phyloP scores from a whole-genome alignment of 164 flowering plant genomes.

The Aristolochia californica region DNA sequence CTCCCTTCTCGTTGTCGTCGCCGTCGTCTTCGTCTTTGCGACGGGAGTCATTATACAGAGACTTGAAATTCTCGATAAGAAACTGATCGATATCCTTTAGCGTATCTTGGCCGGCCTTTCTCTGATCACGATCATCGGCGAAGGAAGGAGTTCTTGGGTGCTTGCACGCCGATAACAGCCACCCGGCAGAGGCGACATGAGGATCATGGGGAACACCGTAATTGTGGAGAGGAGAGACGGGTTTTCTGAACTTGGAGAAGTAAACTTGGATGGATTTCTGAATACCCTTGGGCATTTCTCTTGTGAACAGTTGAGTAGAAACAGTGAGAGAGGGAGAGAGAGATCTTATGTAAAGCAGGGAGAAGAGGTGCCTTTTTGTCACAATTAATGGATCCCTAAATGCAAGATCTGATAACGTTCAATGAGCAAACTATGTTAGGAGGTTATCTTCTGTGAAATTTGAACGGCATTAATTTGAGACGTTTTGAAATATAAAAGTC shows the following conservation, averaged over 20 bases:
- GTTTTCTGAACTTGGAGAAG: conserved; percentile 45
- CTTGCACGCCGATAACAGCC: conserved; percentile 47
- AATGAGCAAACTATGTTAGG: too few relatives aligned
- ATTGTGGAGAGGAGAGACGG: conserved; percentile 9
- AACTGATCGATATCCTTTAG: conserved; percentile 56
- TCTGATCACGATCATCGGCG: conserved; percentile 18
- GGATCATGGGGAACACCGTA: conserved; percentile 3
- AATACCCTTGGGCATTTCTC: conserved; percentile 19
- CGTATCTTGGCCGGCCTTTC: conserved; percentile 12
- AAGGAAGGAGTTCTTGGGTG: conserved; percentile 56
- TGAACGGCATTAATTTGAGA: too few relatives aligned
- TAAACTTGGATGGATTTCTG: conserved; percentile 41
- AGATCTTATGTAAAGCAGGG: background rate
- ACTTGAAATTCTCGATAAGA: conserved; percentile 57
- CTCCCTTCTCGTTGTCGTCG: conserved; percentile 11
- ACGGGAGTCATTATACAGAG: conserved; percentile 32
- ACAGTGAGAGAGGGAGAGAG: background rate
- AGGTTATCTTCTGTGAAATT: too few relatives aligned
- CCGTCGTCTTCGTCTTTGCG: too few relatives aligned
- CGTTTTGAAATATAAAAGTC: too few relatives aligned
- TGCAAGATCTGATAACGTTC: too few relatives aligned
- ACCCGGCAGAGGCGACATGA: conserved; percentile 17
- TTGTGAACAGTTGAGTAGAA: background rate
- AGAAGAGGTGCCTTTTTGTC: too few relatives aligned
- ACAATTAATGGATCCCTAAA: too few relatives aligned